A percentile compares a stretch with the other conserved stretches of the same genome.
Evolutionary conservation across 208 protist species (phyloP).

Genomic region (Wallacemonas sp.): DNA sequence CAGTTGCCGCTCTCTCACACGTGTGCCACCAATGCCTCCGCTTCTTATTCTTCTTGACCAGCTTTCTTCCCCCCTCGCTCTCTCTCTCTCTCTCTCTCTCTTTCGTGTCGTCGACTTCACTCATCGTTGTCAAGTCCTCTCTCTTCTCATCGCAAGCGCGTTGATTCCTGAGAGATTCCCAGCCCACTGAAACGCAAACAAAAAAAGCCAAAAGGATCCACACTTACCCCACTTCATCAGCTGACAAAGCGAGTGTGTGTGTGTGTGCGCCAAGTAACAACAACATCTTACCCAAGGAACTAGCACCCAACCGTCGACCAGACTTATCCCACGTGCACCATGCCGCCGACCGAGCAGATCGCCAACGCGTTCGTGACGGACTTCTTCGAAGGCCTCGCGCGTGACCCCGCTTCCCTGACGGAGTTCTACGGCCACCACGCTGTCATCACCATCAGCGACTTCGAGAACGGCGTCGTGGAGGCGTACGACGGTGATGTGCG

Average conservation of each 20-base stretch:
- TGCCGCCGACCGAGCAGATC: constrained; percentile 63
- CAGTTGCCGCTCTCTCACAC: too few species aligned
- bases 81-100: not conserved
- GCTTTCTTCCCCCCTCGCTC: not conserved
- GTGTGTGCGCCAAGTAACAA: too few species aligned
- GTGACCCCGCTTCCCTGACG: constrained; percentile 47
- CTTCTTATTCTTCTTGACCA: too few species aligned
- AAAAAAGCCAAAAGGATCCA: too few species aligned
- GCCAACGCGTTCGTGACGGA: constrained; percentile 77
- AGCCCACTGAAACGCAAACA: too few species aligned
- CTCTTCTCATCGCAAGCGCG: constrained; percentile 1
- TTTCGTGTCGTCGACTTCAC: not conserved
- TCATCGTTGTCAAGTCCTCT: not conserved
- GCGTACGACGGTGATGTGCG: constrained; percentile 36
- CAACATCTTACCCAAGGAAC: too few species aligned
- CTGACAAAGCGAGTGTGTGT: too few species aligned
- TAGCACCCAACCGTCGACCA: too few species aligned
- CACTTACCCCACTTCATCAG: too few species aligned
- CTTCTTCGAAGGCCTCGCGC: constrained; percentile 82
- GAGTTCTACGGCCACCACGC: constrained; percentile 63
- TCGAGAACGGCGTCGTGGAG: constrained; percentile 69
- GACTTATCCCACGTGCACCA: too few species aligned
- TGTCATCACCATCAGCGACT: constrained; percentile 80
- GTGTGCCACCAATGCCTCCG: too few species aligned
- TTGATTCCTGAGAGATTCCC: not conserved